Percentiles rank a stretch among this genome's conserved stretches.
Conservation (phyloP, 139 green algal species). For the Asterochloris erici region DNA sequence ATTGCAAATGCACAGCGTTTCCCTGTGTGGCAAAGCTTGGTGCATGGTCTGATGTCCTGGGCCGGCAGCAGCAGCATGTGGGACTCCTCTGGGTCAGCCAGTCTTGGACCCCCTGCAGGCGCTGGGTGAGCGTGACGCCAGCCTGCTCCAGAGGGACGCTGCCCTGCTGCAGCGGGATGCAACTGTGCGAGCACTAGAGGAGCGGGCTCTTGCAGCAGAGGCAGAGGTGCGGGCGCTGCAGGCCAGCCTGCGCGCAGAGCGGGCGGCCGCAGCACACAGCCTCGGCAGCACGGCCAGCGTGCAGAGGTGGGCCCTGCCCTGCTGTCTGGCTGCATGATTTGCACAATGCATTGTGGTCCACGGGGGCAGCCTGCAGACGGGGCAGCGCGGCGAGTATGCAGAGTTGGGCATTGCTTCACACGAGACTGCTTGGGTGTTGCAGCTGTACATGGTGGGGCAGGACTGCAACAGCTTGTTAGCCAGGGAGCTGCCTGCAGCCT, state of each 20-base stretch:
- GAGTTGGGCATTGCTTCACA: too few relatives aligned
- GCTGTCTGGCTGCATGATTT: not conserved
- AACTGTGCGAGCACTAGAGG: not conserved
- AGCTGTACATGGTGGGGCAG: too few relatives aligned
- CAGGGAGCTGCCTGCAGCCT: too few relatives aligned
- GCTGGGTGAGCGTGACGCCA: not conserved
- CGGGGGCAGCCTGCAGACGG: too few relatives aligned
- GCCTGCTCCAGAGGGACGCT: not conserved
- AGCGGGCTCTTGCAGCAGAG: slow-evolving; percentile 19
- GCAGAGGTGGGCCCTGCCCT: not conserved
- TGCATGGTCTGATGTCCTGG: not conserved
- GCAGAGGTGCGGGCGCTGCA: slow-evolving; percentile 1
- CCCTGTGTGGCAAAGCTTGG: not conserved
- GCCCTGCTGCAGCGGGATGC: not conserved
- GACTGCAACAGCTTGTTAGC: too few relatives aligned
- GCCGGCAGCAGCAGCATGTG: not conserved
- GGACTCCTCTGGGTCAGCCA: not conserved
- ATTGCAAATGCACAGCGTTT: too few relatives aligned
- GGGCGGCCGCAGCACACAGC: not conserved
- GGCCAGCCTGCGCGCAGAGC: not conserved
- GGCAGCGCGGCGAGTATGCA: too few relatives aligned
- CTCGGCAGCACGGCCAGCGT: not conserved
- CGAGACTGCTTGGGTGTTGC: too few relatives aligned
- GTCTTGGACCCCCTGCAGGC: not conserved
- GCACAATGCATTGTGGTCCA: too few relatives aligned